Conservation (phyloP, 1,284 basidiomycete species). For the Neonothopanus nambi region DNA sequence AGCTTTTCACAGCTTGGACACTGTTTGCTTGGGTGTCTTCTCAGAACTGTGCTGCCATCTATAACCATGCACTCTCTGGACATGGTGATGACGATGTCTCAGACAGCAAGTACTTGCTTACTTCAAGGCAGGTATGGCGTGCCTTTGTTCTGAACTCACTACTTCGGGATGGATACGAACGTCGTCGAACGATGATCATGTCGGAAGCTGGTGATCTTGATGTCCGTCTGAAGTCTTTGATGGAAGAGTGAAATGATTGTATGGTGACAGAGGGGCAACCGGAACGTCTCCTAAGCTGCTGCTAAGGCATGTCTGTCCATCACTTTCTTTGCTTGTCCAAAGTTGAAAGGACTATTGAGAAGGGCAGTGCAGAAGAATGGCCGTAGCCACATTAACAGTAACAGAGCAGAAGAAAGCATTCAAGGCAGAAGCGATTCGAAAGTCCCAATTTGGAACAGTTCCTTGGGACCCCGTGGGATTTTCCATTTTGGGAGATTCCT, state of each 20-base stretch:
- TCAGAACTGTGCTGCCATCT: slow-evolving; percentile 6
- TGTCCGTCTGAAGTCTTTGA: not conserved
- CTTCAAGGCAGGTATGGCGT: slow-evolving; percentile 17
- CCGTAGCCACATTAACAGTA: no score
- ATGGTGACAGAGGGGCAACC: not conserved
- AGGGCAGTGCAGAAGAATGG: no score
- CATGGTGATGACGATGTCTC: not conserved
- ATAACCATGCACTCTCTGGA: slow-evolving; percentile 3
- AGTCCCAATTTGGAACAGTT: no score
- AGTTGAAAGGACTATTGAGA: no score
- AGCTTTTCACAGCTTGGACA: slow-evolving; percentile 19
- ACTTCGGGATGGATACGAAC: slow-evolving; percentile 14
- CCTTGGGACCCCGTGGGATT: no score
- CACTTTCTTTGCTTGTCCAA: no score
- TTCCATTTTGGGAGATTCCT: no score
- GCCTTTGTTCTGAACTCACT: slow-evolving; percentile 16
- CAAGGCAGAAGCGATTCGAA: no score
- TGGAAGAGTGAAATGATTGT: not conserved
- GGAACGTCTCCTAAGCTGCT: not conserved
- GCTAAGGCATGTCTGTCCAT: no score
- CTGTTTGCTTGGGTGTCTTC: slow-evolving; percentile 16
- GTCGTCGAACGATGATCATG: slow-evolving; percentile 16
- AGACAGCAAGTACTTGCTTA: not conserved
- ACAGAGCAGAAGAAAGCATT: no score
- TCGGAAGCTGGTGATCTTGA: not conserved